These are phyloP conservation scores for Lepidium sativum DNA, from an alignment of 345 rosid species.

Conservation along the genomic window DNA sequence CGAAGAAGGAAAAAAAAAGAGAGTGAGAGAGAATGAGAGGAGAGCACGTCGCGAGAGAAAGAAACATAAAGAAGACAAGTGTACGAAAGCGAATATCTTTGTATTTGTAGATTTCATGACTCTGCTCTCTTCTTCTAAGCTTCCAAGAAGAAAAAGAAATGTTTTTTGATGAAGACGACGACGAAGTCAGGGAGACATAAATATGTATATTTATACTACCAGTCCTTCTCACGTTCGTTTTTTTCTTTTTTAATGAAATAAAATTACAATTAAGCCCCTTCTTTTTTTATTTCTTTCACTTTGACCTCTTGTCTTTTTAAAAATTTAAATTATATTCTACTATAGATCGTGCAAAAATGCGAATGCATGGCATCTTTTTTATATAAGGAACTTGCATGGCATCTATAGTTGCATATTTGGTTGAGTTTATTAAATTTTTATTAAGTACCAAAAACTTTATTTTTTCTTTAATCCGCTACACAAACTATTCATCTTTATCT, in stretches of 20 bases:
- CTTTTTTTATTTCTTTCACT: not conserved
- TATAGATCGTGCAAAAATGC: conserved; percentile 16
- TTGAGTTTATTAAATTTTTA: no score
- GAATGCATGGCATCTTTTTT: not conserved
- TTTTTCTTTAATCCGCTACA: no score
- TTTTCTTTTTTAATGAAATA: not conserved
- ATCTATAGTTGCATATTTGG: no score
- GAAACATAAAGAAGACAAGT: conserved; percentile 29
- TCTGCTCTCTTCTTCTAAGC: not conserved
- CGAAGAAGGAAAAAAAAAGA: not conserved
- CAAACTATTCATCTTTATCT: no score
- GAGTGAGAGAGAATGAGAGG: conserved; percentile 20
- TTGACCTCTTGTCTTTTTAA: not conserved
- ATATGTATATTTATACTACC: not conserved
- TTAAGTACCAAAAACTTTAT: no score
- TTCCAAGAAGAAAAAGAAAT: not conserved
- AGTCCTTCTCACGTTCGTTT: conserved; percentile 10
- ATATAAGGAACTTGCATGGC: no score
- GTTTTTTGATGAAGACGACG: conserved; percentile 3
- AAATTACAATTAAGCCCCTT: not conserved
- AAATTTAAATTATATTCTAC: not conserved
- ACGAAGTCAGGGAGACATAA: conserved; percentile 12
- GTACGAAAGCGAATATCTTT: conserved; percentile 23
- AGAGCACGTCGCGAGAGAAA: conserved; percentile 27
- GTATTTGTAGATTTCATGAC: conserved; percentile 24